phyloP scores from a whole-genome alignment of 257 asterid genomes.

The Solanum paucissectum region DNA sequence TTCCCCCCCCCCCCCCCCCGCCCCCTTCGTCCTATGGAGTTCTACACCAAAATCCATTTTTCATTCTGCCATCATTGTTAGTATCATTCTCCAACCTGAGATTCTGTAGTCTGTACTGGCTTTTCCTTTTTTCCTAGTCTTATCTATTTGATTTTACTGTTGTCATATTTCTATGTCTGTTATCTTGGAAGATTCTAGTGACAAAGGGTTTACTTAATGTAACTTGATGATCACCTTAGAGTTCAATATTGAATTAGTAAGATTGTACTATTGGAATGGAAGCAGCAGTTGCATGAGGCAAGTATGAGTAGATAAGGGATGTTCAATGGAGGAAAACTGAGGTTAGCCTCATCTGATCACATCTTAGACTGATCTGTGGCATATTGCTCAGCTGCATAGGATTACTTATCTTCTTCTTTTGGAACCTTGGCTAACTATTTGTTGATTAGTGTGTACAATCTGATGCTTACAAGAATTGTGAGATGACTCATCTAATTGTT shows the following conservation, averaged over 20 bases:
- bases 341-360: neutral
- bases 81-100: neutral
- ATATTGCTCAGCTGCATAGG: neutral
- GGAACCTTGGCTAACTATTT: neutral
- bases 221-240: neutral
- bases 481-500: neutral
- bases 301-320: neutral
- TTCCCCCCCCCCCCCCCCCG: neutral
- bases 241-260: neutral
- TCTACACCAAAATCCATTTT: neutral
- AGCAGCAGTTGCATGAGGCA: neutral
- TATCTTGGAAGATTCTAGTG: neutral
- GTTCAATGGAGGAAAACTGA: neutral
- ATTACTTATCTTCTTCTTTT: neutral
- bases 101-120: neutral
- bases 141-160: neutral
- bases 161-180: neutral
- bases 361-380: neutral
- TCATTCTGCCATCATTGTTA: neutral
- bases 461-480: neutral
- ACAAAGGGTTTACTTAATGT: neutral
- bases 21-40: accelerated
- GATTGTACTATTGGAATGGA: neutral
- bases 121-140: neutral
- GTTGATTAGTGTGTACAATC: neutral